Percentiles rank a stretch among this genome's conserved stretches.
phyloP scores from a whole-genome alignment of 2,329 filamentous ascomycete species.

The Tetracladium maxilliforme region DNA sequence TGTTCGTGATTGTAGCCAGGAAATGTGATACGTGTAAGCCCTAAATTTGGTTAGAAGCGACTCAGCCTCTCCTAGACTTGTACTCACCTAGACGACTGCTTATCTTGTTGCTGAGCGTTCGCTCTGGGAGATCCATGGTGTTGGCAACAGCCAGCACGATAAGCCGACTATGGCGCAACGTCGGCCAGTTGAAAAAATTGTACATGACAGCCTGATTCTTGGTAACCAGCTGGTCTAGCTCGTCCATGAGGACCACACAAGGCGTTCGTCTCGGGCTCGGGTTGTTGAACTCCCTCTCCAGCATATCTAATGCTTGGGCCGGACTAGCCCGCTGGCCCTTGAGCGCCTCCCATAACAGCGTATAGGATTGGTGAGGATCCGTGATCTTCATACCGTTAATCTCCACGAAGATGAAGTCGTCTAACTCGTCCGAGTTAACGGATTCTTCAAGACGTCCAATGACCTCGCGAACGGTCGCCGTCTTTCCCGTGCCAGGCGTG shows the following conservation, averaged over 20 bases:
- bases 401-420: conserved; percentile 98
- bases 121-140: conserved; percentile 94
- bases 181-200: conserved; percentile 99
- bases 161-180: conserved; percentile 74
- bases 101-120: conserved; percentile 96
- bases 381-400: conserved; percentile 99
- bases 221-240: conserved; percentile 92
- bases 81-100: conserved; percentile 61
- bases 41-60: conserved; percentile 14
- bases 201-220: conserved; percentile 99
- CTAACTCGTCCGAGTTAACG: conserved; percentile 78
- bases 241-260: conserved; percentile 96
- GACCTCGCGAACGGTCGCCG: conserved; percentile 90
- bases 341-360: conserved; percentile 87
- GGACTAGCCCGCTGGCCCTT: conserved; percentile 88
- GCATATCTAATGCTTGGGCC: conserved; percentile 75
- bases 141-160: conserved; percentile 97
- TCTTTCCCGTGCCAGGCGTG: conserved; percentile 96
- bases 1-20: conserved; percentile 95
- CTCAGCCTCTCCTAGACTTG: conserved; percentile 1
- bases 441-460: conserved; percentile 79
- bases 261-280: conserved; percentile 84
- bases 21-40: conserved; percentile 89
- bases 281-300: conserved; percentile 85
- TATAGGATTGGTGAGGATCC: conserved; percentile 92